A percentile compares a stretch with the other conserved stretches of the same genome.
Evolutionary conservation across 1,284 basidiomycete species (phyloP).

Genomic region (Cryptococcus amylolentus): DNA sequence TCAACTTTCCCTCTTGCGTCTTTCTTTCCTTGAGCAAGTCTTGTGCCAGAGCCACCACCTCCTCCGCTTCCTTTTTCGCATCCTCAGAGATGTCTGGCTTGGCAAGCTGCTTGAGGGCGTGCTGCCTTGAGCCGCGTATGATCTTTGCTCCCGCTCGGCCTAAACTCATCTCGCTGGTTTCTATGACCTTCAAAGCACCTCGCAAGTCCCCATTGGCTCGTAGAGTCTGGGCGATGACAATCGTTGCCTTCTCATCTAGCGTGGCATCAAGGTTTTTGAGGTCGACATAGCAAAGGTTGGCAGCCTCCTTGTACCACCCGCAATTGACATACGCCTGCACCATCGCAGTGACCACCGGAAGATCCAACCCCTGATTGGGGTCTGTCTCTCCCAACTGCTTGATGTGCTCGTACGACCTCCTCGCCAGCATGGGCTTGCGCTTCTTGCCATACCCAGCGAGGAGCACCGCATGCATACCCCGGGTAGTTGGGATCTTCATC

Average conservation of each 20-base stretch:
- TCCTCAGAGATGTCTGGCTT: background rate
- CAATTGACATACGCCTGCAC: constrained; percentile 10
- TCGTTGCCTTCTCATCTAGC: constrained; percentile 12
- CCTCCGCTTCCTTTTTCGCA: background rate
- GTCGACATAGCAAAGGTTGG: constrained; percentile 11
- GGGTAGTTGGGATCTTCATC: constrained; percentile 13
- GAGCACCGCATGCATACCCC: constrained; percentile 27
- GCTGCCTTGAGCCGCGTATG: constrained; percentile 4
- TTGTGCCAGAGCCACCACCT: background rate
- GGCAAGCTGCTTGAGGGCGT: constrained; percentile 1
- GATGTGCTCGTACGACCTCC: constrained; percentile 9
- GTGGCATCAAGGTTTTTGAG: constrained; percentile 4
- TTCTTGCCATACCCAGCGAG: constrained; percentile 17
- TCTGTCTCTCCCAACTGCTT: background rate
- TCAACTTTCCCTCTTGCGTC: background rate
- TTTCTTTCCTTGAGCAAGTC: background rate
- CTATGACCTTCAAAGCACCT: constrained; percentile 5
- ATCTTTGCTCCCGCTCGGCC: constrained; percentile 3
- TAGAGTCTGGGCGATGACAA: constrained; percentile 11
- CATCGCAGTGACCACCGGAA: constrained; percentile 10
- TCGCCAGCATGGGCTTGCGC: background rate
- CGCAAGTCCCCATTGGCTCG: constrained; percentile 8
- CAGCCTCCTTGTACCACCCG: constrained; percentile 7
- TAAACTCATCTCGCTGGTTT: background rate
- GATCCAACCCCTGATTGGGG: background rate